A percentile compares a stretch with the other conserved stretches of the same genome.
These are phyloP conservation scores for Arctostaphylos glauca DNA, from an alignment of 148 eudicot species.

Conservation along the genomic window DNA sequence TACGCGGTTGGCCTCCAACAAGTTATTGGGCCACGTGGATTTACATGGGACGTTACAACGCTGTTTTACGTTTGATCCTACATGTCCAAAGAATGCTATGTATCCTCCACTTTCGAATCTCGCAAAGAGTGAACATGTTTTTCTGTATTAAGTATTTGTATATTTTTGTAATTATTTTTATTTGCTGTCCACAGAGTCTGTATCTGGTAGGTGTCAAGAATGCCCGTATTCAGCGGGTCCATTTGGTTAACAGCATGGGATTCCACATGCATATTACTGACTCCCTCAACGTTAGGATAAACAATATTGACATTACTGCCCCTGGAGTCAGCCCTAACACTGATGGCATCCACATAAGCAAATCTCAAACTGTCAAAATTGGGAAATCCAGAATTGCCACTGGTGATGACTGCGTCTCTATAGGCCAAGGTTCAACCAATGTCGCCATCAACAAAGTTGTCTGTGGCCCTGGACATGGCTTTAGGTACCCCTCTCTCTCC, in stretches of 20 bases:
- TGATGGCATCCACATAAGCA: slow-evolving; percentile 68
- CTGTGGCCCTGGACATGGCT: slow-evolving; percentile 86
- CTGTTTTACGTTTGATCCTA: too few relatives aligned
- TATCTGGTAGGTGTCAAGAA: slow-evolving; percentile 38
- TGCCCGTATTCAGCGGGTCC: slow-evolving; percentile 37
- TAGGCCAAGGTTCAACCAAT: slow-evolving; percentile 57
- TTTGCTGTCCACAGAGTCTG: slow-evolving; percentile 40
- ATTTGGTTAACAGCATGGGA: slow-evolving; percentile 57
- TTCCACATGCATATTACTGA: slow-evolving; percentile 56
- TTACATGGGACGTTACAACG: too few relatives aligned
- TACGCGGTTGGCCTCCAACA: too few relatives aligned
- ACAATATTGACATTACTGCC: slow-evolving; percentile 38
- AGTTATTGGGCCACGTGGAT: too few relatives aligned
- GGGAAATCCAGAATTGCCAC: slow-evolving; percentile 39
- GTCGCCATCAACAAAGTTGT: slow-evolving; percentile 39
- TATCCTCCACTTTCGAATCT: too few relatives aligned
- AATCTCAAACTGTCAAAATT: slow-evolving; percentile 35
- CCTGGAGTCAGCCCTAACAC: slow-evolving; percentile 64
- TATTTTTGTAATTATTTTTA: too few relatives aligned
- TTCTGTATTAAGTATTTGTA: too few relatives aligned
- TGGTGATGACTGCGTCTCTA: slow-evolving; percentile 72
- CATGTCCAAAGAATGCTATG: too few relatives aligned
- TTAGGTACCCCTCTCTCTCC: too few relatives aligned
- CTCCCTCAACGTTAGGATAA: slow-evolving; percentile 28
- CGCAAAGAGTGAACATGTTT: too few relatives aligned